These are phyloP conservation scores for Penicillium glabrum DNA, from an alignment of 2,329 filamentous ascomycete species.

Conservation along the genomic window DNA sequence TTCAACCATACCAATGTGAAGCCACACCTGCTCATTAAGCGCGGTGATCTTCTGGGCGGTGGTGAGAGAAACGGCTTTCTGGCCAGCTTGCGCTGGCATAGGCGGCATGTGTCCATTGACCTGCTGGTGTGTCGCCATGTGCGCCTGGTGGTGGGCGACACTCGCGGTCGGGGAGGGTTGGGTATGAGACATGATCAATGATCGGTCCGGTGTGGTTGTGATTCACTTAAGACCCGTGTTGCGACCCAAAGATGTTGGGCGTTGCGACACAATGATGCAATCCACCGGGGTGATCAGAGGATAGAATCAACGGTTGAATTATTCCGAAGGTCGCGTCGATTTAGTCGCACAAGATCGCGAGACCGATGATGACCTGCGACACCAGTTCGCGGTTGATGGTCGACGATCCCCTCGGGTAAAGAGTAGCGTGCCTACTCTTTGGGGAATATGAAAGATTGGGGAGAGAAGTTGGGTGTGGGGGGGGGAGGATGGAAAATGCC, in stretches of 20 bases:
- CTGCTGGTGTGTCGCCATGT: constrained; percentile 32
- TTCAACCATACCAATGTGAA: constrained; percentile 72
- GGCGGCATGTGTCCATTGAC: constrained; percentile 60
- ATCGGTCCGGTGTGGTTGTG: constrained; percentile 6
- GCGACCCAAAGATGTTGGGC: constrained; percentile 11
- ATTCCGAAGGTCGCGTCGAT: background rate
- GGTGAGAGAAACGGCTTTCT: constrained; percentile 59
- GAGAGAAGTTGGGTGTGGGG: constrained; percentile 3
- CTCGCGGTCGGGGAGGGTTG: constrained; percentile 77
- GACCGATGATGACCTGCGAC: background rate
- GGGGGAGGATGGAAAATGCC: constrained; percentile 5
- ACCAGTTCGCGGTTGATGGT: background rate
- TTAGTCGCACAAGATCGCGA: background rate
- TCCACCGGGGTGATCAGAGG: constrained; percentile 5
- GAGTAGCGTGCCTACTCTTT: background rate
- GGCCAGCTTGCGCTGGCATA: constrained; percentile 46
- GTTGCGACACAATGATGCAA: constrained; percentile 37
- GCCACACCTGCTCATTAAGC: constrained; percentile 86
- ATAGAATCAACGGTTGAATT: background rate
- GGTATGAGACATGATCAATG: constrained; percentile 66
- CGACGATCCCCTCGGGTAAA: background rate
- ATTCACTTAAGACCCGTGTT: constrained; percentile 18
- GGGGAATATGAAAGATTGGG: background rate
- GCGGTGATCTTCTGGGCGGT: constrained; percentile 73
- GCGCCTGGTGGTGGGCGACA: constrained; percentile 63